Percentiles rank a stretch among this genome's conserved stretches.
Evolutionary conservation across 768 basidiomycete genomes (phyloP).

Genomic region (Lentinula sp.): DNA sequence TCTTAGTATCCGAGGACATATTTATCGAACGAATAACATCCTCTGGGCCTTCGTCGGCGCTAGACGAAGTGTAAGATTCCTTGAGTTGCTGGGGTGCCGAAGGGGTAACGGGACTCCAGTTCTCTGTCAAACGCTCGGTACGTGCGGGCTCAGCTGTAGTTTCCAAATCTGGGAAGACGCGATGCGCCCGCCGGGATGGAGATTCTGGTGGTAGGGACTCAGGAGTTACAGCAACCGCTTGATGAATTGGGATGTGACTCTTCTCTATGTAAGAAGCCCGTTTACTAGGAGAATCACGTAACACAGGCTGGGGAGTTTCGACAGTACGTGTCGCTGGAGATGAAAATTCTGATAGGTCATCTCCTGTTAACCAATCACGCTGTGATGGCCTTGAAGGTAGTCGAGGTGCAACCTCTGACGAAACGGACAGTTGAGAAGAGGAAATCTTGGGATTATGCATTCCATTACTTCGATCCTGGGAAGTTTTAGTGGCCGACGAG

Average conservation of each 20-base stretch:
- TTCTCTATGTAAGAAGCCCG: slow-evolving; percentile 62
- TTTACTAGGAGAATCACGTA: slow-evolving; percentile 70
- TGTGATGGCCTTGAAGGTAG: slow-evolving; percentile 8
- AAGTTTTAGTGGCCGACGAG: slow-evolving; percentile 39
- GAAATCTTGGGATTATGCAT: slow-evolving; percentile 7
- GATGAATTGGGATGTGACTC: slow-evolving; percentile 29
- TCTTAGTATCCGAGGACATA: slow-evolving; percentile 10
- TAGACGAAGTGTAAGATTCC: slow-evolving; percentile 44
- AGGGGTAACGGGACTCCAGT: slow-evolving; percentile 38
- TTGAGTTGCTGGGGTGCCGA: slow-evolving; percentile 17
- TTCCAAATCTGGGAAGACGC: slow-evolving; percentile 14
- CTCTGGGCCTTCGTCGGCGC: slow-evolving; percentile 54
- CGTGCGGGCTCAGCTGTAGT: slow-evolving; percentile 6
- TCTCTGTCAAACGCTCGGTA: slow-evolving; percentile 27
- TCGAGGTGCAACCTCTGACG: slow-evolving; percentile 3
- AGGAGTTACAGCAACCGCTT: slow-evolving; percentile 24
- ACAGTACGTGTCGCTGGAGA: slow-evolving; percentile 12
- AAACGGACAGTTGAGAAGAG: slow-evolving; percentile 5
- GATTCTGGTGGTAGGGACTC: slow-evolving; percentile 18
- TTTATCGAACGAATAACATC: slow-evolving; percentile 27
- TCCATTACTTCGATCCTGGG: background rate
- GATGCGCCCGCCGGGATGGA: slow-evolving; percentile 26
- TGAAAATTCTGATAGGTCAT: slow-evolving; percentile 23
- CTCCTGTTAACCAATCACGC: slow-evolving; percentile 68
- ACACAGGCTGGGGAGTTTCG: slow-evolving; percentile 34